phyloP scores from a whole-genome alignment of 1,284 basidiomycete species.

The Pascua guehoae region DNA sequence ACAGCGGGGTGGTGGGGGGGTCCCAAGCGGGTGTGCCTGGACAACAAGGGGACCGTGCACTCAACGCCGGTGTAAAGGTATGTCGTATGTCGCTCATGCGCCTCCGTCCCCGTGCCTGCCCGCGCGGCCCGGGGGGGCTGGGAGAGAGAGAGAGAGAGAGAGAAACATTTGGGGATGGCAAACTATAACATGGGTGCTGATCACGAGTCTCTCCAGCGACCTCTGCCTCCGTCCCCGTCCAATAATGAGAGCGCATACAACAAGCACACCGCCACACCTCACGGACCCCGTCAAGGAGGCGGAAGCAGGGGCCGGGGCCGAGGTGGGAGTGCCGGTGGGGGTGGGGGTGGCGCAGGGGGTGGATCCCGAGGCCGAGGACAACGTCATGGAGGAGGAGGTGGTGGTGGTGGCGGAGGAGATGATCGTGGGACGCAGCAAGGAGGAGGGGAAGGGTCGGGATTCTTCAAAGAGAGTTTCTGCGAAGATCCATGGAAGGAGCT shows the following conservation, averaged over 20 bases:
- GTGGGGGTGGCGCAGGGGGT: not conserved
- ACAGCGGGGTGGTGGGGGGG: not conserved
- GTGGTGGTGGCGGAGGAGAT: conserved; percentile 11
- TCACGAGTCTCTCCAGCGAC: not conserved
- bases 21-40: not conserved
- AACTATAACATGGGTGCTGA: not conserved
- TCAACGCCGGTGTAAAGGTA: conserved; percentile 15
- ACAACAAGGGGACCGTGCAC: not conserved
- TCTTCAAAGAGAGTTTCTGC: conserved; percentile 35
- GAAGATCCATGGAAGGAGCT: conserved; percentile 39
- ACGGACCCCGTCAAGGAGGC: not conserved
- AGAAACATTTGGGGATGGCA: not conserved
- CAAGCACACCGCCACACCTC: not conserved
- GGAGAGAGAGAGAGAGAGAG: not conserved
- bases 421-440: conserved; percentile 4
- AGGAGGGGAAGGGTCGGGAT: conserved; percentile 12
- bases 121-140: not conserved
- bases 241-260: not conserved
- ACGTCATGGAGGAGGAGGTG: not conserved
- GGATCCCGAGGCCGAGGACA: not conserved
- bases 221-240: not conserved
- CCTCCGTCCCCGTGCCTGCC: not conserved
- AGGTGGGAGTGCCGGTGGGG: not conserved
- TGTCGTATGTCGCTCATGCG: conserved; percentile 2
- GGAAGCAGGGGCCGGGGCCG: not conserved